A percentile compares a stretch with the other conserved stretches of the same genome.
These are phyloP conservation scores for Malassezia slooffiae DNA, from an alignment of 1,284 basidiomycete species.

Conservation along the genomic window DNA sequence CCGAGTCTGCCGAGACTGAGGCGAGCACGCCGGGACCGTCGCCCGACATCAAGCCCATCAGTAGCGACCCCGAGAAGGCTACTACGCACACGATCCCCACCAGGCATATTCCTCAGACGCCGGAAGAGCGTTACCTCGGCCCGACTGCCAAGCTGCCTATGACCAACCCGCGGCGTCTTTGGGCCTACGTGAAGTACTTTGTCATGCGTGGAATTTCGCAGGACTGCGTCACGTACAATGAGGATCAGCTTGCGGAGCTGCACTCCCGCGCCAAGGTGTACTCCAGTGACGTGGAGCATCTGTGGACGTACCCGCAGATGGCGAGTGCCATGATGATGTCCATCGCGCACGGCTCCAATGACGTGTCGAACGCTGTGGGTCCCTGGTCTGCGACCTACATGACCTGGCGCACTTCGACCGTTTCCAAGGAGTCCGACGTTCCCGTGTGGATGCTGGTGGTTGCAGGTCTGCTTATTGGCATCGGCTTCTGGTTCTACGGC, in stretches of 20 bases:
- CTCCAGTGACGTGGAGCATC: slow-evolving; percentile 25
- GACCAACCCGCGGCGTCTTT: neutral
- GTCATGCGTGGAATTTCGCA: neutral
- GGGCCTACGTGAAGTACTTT: neutral
- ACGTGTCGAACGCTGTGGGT: slow-evolving; percentile 24
- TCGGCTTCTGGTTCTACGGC: slow-evolving; percentile 23
- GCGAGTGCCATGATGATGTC: slow-evolving; percentile 23
- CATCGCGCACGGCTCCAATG: slow-evolving; percentile 28
- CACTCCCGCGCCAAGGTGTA: slow-evolving; percentile 21
- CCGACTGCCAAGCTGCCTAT: neutral
- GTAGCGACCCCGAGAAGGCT: neutral
- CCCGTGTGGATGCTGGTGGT: slow-evolving; percentile 25
- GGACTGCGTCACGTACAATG: slow-evolving; percentile 2
- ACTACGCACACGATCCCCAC: no score
- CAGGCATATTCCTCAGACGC: no score
- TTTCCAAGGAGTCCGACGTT: slow-evolving; percentile 7
- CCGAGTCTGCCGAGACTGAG: no score
- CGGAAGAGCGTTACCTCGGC: slow-evolving; percentile 4
- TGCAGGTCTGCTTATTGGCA: slow-evolving; percentile 18
- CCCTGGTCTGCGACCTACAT: slow-evolving; percentile 23
- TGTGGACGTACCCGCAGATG: slow-evolving; percentile 25
- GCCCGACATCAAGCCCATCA: neutral
- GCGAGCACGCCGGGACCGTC: no score
- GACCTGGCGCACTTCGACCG: slow-evolving; percentile 15
- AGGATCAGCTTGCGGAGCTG: slow-evolving; percentile 17